phyloP scores from a whole-genome alignment of 108 stramenopile genomes.

The Mayamaea pseudoterrestris region DNA sequence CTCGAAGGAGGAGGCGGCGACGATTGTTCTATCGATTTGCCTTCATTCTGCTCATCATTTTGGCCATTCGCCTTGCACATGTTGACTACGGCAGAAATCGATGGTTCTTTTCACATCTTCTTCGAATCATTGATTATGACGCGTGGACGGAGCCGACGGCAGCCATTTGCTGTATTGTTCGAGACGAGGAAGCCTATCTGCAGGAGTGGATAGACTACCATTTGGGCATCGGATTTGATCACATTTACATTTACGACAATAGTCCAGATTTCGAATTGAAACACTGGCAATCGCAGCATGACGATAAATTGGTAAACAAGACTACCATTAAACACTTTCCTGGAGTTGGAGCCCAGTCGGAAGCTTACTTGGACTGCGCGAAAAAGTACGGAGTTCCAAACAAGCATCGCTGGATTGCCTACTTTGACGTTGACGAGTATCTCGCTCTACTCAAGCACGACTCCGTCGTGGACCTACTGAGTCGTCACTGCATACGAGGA shows the following conservation, averaged over 20 bases:
- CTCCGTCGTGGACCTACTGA: constrained; percentile 18
- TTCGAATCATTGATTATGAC: no score
- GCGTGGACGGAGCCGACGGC: background rate
- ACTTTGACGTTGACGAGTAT: constrained; percentile 24
- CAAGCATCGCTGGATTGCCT: constrained; percentile 14
- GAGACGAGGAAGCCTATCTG: constrained; percentile 26
- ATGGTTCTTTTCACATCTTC: no score
- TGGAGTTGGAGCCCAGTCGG: constrained; percentile 10
- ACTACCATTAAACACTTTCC: constrained; percentile 5
- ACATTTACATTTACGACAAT: constrained; percentile 42
- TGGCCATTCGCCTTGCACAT: no score
- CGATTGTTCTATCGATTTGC: no score
- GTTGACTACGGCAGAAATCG: no score
- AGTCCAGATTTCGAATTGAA: constrained; percentile 28
- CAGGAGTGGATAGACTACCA: constrained; percentile 64
- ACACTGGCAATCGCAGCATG: no score
- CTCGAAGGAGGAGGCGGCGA: no score
- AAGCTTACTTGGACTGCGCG: constrained; percentile 16
- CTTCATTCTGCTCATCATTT: no score
- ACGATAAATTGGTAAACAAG: no score
- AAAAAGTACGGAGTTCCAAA: constrained; percentile 1
- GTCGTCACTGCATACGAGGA: constrained; percentile 14
- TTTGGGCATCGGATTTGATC: constrained; percentile 34
- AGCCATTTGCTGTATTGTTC: constrained; percentile 28
- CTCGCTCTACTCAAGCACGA: constrained; percentile 15